A percentile compares a stretch with the other conserved stretches of the same genome.
phyloP scores from a whole-genome alignment of 176 grass and related monocot genomes.

The Cocos nucifera region DNA sequence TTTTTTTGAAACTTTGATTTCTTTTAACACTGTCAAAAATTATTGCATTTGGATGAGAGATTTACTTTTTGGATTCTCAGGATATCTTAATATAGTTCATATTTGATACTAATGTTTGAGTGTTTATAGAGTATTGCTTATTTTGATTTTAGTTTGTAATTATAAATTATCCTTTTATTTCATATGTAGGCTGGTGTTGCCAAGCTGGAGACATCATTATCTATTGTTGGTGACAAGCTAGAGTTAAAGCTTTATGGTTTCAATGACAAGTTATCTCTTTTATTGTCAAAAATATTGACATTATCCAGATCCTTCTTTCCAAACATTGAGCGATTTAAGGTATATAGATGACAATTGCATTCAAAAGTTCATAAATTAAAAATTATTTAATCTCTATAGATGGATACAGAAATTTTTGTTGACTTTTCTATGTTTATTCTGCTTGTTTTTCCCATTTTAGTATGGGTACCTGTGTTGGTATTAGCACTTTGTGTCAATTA shows the following conservation, averaged over 20 bases:
- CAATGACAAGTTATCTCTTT: constrained; percentile 78
- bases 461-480: background rate
- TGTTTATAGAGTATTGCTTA: no score
- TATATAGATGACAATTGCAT: constrained; percentile 11
- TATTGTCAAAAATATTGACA: constrained; percentile 68
- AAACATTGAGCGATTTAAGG: constrained; percentile 76
- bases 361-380: no score
- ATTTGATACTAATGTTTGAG: no score
- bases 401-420: no score
- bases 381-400: no score
- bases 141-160: constrained; percentile 7
- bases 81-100: no score
- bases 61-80: no score
- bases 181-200: constrained; percentile 65
- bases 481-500: background rate
- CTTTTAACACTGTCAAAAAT: no score
- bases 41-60: no score
- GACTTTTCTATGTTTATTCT: background rate
- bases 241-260: constrained; percentile 91
- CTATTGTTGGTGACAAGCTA: constrained; percentile 56
- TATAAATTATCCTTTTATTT: constrained; percentile 12
- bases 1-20: no score
- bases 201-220: constrained; percentile 75
- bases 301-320: constrained; percentile 58
- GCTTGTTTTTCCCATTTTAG: background rate